Evolutionary conservation across 306 rosid species (phyloP).

Genomic region (Quercus variabilis): DNA sequence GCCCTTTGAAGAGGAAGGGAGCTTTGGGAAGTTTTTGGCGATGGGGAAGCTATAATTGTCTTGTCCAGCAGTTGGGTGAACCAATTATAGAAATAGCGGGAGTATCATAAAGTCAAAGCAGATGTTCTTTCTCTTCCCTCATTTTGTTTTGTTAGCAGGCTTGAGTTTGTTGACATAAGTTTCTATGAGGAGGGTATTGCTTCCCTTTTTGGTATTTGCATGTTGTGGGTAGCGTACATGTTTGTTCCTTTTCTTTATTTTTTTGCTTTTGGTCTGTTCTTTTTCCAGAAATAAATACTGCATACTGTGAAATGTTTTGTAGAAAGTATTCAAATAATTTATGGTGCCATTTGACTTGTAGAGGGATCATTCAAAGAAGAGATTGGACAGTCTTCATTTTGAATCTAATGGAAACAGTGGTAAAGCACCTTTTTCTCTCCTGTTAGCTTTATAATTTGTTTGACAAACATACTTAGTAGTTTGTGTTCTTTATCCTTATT

Average conservation of each 20-base stretch:
- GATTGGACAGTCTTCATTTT: conserved; percentile 69
- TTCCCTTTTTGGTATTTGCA: too few relatives aligned
- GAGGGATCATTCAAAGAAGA: conserved; percentile 83
- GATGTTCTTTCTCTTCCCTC: too few relatives aligned
- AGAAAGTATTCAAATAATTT: neutral
- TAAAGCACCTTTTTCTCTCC: conserved; percentile 28
- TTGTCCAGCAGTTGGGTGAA: neutral
- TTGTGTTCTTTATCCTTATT: conserved; percentile 12
- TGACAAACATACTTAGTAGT: neutral
- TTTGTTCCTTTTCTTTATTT: neutral
- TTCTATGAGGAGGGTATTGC: too few relatives aligned
- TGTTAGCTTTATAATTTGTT: conserved; percentile 18
- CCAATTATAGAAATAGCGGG: too few relatives aligned
- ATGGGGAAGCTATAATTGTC: neutral
- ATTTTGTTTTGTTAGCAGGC: too few relatives aligned
- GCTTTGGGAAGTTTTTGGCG: neutral
- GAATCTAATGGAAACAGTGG: conserved; percentile 86
- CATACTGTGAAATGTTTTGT: conserved; percentile 7
- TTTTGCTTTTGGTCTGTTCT: neutral
- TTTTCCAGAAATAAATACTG: neutral
- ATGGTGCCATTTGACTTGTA: conserved; percentile 39
- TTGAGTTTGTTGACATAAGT: too few relatives aligned
- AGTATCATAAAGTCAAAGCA: too few relatives aligned
- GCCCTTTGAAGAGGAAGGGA: neutral
- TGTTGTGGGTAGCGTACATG: neutral